A percentile compares a stretch with the other conserved stretches of the same genome.
These are phyloP conservation scores for Ceratobasidium theobromae DNA, from an alignment of 1,284 basidiomycete species.

Conservation along the genomic window DNA sequence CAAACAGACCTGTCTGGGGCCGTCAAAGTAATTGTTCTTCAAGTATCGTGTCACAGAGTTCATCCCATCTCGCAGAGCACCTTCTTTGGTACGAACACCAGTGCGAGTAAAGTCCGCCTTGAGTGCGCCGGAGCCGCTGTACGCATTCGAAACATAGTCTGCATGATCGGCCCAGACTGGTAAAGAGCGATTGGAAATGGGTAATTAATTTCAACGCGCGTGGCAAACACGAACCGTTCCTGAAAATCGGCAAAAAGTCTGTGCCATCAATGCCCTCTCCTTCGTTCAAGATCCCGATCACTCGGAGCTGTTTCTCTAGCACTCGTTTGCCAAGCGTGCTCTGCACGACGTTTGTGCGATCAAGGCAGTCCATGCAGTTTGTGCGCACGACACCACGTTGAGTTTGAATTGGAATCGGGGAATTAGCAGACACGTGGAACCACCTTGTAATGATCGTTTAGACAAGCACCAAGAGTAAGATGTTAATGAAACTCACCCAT, in stretches of 20 bases:
- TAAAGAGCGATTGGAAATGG: slow-evolving; percentile 30
- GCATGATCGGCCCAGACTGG: slow-evolving; percentile 98
- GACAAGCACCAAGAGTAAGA: slow-evolving; percentile 36
- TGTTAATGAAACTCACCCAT: slow-evolving; percentile 58
- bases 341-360: slow-evolving; percentile 97
- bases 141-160: slow-evolving; percentile 87
- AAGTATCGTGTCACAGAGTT: slow-evolving; percentile 88
- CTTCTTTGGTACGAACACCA: slow-evolving; percentile 82
- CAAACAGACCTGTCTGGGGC: slow-evolving; percentile 73
- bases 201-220: slow-evolving; percentile 2
- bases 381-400: slow-evolving; percentile 75
- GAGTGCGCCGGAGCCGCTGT: slow-evolving; percentile 92
- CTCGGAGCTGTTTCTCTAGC: slow-evolving; percentile 76
- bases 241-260: slow-evolving; percentile 78
- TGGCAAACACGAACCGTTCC: slow-evolving; percentile 67
- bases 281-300: slow-evolving; percentile 66
- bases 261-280: slow-evolving; percentile 75
- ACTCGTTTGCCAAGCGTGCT: slow-evolving; percentile 83
- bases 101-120: slow-evolving; percentile 98
- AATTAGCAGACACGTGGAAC: slow-evolving; percentile 62
- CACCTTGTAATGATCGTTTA: slow-evolving; percentile 56
- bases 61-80: slow-evolving; percentile 81
- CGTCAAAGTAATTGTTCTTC: slow-evolving; percentile 98
- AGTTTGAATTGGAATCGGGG: slow-evolving; percentile 51
- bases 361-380: slow-evolving; percentile 72